A percentile compares a stretch with the other conserved stretches of the same genome.
Evolutionary conservation across 257 asterid genomes (phyloP).

Genomic region (Solanum piurae): DNA sequence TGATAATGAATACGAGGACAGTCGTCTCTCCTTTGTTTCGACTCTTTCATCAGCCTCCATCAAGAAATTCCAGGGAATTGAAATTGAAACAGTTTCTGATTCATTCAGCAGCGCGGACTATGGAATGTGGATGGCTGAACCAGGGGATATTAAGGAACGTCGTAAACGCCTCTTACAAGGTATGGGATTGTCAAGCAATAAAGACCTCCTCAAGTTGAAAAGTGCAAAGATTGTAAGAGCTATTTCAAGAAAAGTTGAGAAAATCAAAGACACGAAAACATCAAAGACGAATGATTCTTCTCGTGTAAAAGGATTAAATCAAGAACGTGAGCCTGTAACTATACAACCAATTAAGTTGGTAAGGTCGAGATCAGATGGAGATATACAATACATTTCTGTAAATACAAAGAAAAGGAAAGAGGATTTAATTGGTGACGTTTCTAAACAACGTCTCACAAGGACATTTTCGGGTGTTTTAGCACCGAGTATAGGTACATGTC

Average conservation of each 20-base stretch:
- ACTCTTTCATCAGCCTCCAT: constrained; percentile 37
- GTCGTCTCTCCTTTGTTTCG: constrained; percentile 67
- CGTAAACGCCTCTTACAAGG: constrained; percentile 77
- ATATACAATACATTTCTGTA: constrained; percentile 40
- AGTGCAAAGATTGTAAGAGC: constrained; percentile 34
- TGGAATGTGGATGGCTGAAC: constrained; percentile 87
- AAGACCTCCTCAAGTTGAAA: constrained; percentile 42
- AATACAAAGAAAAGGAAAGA: constrained; percentile 60
- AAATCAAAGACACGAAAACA: constrained; percentile 1
- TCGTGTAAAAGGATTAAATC: constrained; percentile 15
- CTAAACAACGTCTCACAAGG: constrained; percentile 69
- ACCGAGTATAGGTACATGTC: constrained; percentile 24
- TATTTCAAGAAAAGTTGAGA: constrained; percentile 15
- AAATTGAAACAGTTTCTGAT: constrained; percentile 8
- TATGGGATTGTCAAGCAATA: constrained; percentile 82
- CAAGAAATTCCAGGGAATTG: constrained; percentile 4
- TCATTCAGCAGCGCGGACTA: constrained; percentile 29
- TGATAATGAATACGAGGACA: constrained; percentile 57
- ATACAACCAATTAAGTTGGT: constrained; percentile 24
- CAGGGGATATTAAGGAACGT: constrained; percentile 76
- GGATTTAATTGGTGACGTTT: constrained; percentile 49
- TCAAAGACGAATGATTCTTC: constrained; percentile 4
- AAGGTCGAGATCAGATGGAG: constrained; percentile 91
- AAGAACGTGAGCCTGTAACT: constrained; percentile 3
- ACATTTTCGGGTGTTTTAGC: constrained; percentile 41